A percentile compares a stretch with the other conserved stretches of the same genome.
Conservation (phyloP, 192 early-diverging fungal genomes). For the Podochytrium sp. region DNA sequence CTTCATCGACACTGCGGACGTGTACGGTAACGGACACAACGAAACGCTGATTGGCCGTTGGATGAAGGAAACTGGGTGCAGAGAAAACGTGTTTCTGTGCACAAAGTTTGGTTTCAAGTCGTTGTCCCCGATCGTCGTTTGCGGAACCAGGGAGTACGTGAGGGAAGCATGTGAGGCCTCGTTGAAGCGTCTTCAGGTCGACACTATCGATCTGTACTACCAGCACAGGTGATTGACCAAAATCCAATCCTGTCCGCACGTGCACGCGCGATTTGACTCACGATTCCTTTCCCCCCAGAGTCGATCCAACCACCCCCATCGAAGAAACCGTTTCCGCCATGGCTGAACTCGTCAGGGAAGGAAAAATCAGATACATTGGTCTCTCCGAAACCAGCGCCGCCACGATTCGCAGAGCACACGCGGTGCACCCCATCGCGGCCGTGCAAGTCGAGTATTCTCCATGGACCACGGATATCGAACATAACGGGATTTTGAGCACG, state of each 20-base stretch:
- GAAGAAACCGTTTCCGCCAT: slow-evolving; percentile 64
- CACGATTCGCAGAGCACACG: slow-evolving; percentile 60
- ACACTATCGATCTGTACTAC: slow-evolving; percentile 67
- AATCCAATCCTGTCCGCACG: slow-evolving; percentile 31
- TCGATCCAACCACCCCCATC: slow-evolving; percentile 54
- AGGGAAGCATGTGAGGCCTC: slow-evolving; percentile 44
- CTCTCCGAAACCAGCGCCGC: slow-evolving; percentile 59
- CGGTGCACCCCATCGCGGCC: slow-evolving; percentile 66
- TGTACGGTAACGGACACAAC: slow-evolving; percentile 28
- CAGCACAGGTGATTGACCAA: slow-evolving; percentile 57
- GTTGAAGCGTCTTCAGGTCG: slow-evolving; percentile 54
- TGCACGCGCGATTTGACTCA: no score
- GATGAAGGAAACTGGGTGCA: neutral
- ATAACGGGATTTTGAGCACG: slow-evolving; percentile 62
- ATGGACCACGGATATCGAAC: slow-evolving; percentile 63
- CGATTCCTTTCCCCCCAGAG: neutral
- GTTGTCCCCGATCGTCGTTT: slow-evolving; percentile 17
- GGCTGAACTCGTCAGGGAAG: slow-evolving; percentile 69
- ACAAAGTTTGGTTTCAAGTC: slow-evolving; percentile 59
- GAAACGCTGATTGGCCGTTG: slow-evolving; percentile 26
- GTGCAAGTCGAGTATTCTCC: slow-evolving; percentile 47
- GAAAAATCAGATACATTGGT: slow-evolving; percentile 65
- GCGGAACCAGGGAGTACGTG: slow-evolving; percentile 54
- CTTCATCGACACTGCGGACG: slow-evolving; percentile 25
- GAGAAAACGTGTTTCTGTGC: slow-evolving; percentile 56